Evolutionary conservation across 192 early-diverging fungal species (phyloP), one percentile per base, ranked within the genome.

Genomic region (Dispira simplex): DNA sequence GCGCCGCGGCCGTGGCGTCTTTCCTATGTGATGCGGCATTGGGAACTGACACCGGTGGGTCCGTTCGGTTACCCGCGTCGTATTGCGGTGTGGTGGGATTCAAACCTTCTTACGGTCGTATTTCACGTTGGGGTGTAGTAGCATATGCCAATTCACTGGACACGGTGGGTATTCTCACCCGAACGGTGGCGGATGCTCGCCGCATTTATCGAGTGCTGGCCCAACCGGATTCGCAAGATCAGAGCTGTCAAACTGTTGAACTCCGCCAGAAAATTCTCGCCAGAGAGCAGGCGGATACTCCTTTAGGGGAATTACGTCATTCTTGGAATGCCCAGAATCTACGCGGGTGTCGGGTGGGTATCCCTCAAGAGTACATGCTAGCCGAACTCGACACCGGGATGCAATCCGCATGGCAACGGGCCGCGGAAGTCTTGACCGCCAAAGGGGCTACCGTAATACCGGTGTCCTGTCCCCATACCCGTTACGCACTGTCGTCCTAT

Each of bases 41-140:
- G 44, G 94, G 94, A 2, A 94, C 92, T 2, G 94, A 97, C 62
- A 97, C 94, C 1, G 94, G 94, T 57, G 94, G 94, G 14, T 94
- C 91, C 4, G 89, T 97, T n/a, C 73, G 94, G 25, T 73, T 93
- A 16, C 94, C 94, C 8, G 94, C 92, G 3, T 82, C 94, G 4
- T 97, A 91, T 73, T 95, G 92, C 69, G 94, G 94, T 11, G 76
- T 95, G 8, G 80, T 91, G 21, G 94, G 94, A 8, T 93, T 91
- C 65, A 97, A 97, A 69, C 94, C 94, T 14, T 85, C 85, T 0
- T 97, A 95, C 67, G 94, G 94, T 0, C 80, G 80, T 46, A 75
- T 87, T 53, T 95, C 94, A 20, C 79, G 94, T 16, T 79, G 77
- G 69, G 94, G 94, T 2, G 74, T 97, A 1, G 79, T 92, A 10